These are phyloP conservation scores for Fusarium sp. DNA, from an alignment of 2,329 filamentous ascomycete species.

Conservation along the genomic window DNA sequence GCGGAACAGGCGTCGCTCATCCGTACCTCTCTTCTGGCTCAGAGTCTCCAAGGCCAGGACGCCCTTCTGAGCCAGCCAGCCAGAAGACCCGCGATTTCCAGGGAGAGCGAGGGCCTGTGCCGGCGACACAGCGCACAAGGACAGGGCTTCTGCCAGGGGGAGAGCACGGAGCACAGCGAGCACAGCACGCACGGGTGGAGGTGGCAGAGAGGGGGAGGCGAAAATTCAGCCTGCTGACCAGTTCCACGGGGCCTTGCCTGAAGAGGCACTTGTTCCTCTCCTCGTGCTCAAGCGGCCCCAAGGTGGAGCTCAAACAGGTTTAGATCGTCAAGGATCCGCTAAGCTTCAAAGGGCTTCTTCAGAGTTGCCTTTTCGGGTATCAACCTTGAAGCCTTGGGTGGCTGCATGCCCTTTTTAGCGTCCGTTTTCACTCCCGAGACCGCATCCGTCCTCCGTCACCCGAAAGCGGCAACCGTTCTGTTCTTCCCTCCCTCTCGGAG, in stretches of 20 bases:
- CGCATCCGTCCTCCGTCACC: slow-evolving; percentile 24
- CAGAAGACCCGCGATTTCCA: slow-evolving; percentile 29
- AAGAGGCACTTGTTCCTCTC: slow-evolving; percentile 41
- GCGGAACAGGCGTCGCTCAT: slow-evolving; percentile 18
- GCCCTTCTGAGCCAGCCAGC: slow-evolving; percentile 15
- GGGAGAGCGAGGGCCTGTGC: slow-evolving; percentile 29
- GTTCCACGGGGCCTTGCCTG: slow-evolving; percentile 39
- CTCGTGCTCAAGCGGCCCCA: slow-evolving; percentile 37
- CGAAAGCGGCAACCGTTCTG: slow-evolving; percentile 39
- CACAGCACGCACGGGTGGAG: slow-evolving; percentile 42
- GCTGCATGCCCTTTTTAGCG: slow-evolving; percentile 28
- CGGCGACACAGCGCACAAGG: slow-evolving; percentile 43
- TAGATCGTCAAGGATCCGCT: neutral
- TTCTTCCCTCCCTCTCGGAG: slow-evolving; percentile 16
- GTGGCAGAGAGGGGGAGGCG: slow-evolving; percentile 46
- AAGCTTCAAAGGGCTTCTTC: slow-evolving; percentile 25
- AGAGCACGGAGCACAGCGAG: slow-evolving; percentile 14
- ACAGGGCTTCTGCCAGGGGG: slow-evolving; percentile 43
- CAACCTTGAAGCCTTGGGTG: neutral
- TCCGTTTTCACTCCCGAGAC: slow-evolving; percentile 34
- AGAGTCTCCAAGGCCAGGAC: neutral
- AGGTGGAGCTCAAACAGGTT: slow-evolving; percentile 15
- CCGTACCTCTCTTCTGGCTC: slow-evolving; percentile 11
- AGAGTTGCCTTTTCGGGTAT: slow-evolving; percentile 21
- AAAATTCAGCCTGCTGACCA: slow-evolving; percentile 46